phyloP scores from a whole-genome alignment of 495 filamentous ascomycete species.

The Amphirosellinia nigrospora region DNA sequence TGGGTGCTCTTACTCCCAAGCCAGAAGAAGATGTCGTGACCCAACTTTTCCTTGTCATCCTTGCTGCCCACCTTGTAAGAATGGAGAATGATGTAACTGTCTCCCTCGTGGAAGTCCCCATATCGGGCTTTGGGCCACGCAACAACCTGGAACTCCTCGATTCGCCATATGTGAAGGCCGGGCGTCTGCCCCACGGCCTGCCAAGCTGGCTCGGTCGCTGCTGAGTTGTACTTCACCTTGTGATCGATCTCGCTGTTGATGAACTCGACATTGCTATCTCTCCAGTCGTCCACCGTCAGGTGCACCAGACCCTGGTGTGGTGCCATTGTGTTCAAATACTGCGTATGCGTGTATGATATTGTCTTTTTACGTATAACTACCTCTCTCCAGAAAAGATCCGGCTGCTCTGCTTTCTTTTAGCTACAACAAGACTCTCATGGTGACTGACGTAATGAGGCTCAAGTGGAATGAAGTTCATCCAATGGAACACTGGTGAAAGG shows the following conservation, averaged over 20 bases:
- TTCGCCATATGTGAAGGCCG: slow-evolving; percentile 64
- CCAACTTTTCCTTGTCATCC: slow-evolving; percentile 50
- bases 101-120: slow-evolving; percentile 66
- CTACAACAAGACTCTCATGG: neutral
- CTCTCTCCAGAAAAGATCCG: neutral
- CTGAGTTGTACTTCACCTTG: slow-evolving; percentile 67
- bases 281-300: slow-evolving; percentile 64
- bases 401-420: neutral
- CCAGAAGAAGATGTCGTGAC: slow-evolving; percentile 67
- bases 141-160: slow-evolving; percentile 66
- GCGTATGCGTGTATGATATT: neutral
- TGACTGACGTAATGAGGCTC: neutral
- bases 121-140: slow-evolving; percentile 59
- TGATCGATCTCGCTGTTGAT: slow-evolving; percentile 66
- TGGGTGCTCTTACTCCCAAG: slow-evolving; percentile 64
- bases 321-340: slow-evolving; percentile 46
- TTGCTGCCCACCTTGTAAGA: slow-evolving; percentile 57
- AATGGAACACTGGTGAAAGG: neutral
- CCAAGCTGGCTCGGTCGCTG: slow-evolving; percentile 66
- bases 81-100: slow-evolving; percentile 67
- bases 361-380: neutral
- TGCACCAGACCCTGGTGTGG: slow-evolving; percentile 64
- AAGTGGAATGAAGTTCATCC: neutral
- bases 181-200: slow-evolving; percentile 57
- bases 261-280: slow-evolving; percentile 67